Base-by-base conservation (phyloP, 2,329 filamentous ascomycete species). In the Trichophyton rubrum region DNA sequence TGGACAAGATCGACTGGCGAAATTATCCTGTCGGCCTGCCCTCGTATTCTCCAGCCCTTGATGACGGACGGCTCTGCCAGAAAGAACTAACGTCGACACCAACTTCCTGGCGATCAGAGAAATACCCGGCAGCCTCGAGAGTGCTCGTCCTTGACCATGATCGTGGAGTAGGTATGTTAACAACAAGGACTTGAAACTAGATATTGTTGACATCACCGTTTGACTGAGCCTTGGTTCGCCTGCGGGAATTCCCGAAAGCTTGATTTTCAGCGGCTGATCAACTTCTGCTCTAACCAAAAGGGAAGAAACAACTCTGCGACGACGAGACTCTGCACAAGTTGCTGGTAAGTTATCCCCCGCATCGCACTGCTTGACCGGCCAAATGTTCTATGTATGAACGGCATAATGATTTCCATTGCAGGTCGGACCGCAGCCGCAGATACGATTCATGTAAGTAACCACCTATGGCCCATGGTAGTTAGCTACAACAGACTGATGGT, bases 51-150 rank as follows among this genome's bases (percentile, higher is more conserved):
- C 60, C 60, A 11, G 60, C 60, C n/a, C 41, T 62, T 35, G 60
- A 62, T 49, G 60, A 62, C 17, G 60, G 60, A 17, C 33, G 55
- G 56, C 60, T 62, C 38, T 62, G 60, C 17, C 60, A 62, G 51
- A 24, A 58, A 40, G 60, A 62, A 35, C 56, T 62, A 13, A 62
- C 33, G 20, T 56, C 60, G 4, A n/a, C 51, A 30, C 20, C 60
- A 13, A 62, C 60, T 41, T 62, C 60, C 2, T 62, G 60, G 60
- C 47, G 60, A 33, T 62, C 60, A 17, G 60, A 62, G 38, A 62
- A 55, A 33, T 62, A 62, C 27, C 60, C 60, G 40, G 51, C 20
- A 5, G 47, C 13, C 7, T 62, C 60, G 51, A 35, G 27, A 15
- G 60, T 62, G n/a, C 17, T 62, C n/a, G 57, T 62, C 8, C 20